phyloP scores from a whole-genome alignment of 1,139 yeast species.

The Schwanniomyces etchellsii region DNA sequence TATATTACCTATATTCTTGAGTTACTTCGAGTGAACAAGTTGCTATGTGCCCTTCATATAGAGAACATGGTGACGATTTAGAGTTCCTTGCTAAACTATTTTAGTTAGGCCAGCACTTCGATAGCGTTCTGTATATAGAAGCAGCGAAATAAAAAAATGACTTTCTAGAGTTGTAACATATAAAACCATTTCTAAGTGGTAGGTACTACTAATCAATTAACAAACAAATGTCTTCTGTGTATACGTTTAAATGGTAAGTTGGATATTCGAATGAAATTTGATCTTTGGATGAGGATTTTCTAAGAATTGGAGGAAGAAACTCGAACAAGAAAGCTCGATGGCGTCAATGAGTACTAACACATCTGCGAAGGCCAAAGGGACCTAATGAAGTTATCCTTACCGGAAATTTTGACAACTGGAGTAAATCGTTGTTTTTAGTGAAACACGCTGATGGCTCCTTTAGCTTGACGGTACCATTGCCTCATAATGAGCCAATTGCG shows the following conservation, averaged over 20 bases:
- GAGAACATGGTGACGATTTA: no score
- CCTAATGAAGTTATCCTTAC: conserved; percentile 69
- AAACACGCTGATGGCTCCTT: conserved; percentile 58
- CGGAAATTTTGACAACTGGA: conserved; percentile 77
- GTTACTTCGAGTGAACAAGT: conserved; percentile 43
- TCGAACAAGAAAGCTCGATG: background rate
- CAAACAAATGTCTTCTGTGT: conserved; percentile 17
- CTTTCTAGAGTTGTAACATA: no score
- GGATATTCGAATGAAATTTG: background rate
- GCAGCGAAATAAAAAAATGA: no score
- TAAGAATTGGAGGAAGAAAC: background rate
- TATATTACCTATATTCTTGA: conserved; percentile 68
- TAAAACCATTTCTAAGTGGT: no score
- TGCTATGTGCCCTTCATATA: background rate
- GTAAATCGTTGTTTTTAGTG: conserved; percentile 51
- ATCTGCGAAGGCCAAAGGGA: conserved; percentile 72
- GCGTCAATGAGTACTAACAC: background rate
- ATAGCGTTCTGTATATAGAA: no score
- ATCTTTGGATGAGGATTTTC: no score
- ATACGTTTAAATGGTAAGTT: conserved; percentile 27
- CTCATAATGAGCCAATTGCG: conserved; percentile 30
- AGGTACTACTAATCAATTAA: no score
- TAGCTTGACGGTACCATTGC: conserved; percentile 53
- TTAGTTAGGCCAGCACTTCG: no score
- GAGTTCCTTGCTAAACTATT: background rate